Percentiles rank a stretch among this genome's conserved stretches.
phyloP scores from a whole-genome alignment of 2,329 filamentous ascomycete species.

The Grosmannia serpens region DNA sequence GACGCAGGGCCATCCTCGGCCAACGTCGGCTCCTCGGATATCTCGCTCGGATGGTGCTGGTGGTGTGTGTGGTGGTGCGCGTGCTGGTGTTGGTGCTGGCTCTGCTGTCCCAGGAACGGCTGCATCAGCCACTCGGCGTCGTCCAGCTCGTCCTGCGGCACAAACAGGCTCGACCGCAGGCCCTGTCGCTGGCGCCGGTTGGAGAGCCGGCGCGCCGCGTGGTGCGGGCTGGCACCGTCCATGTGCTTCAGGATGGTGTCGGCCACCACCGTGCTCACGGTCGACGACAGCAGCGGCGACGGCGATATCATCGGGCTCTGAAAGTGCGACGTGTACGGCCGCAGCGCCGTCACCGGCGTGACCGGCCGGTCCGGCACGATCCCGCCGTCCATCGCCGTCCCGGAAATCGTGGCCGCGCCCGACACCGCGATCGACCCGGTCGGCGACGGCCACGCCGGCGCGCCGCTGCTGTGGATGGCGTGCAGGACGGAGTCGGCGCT shows the following conservation, averaged over 20 bases:
- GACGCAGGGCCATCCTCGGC: background rate
- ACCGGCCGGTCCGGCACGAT: slow-evolving; percentile 13
- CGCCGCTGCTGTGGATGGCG: background rate
- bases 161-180: slow-evolving; percentile 43
- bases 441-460: background rate
- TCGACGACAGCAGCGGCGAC: slow-evolving; percentile 44
- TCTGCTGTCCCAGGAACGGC: background rate
- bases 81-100: background rate
- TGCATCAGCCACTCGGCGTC: slow-evolving; percentile 10
- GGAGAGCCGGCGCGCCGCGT: slow-evolving; percentile 29
- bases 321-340: slow-evolving; percentile 26
- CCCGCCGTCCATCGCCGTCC: background rate
- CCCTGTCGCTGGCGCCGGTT: slow-evolving; percentile 35
- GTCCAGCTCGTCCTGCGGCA: slow-evolving; percentile 30
- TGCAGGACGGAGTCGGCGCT: slow-evolving; percentile 17
- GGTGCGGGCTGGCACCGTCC: slow-evolving; percentile 20
- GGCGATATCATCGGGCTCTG: slow-evolving; percentile 44
- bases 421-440: background rate
- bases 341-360: slow-evolving; percentile 18
- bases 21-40: background rate
- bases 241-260: slow-evolving; percentile 38
- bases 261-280: slow-evolving; percentile 45
- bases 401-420: background rate
- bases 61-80: background rate
- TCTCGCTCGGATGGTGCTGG: background rate